Percentiles rank a stretch among this genome's conserved stretches.
Evolutionary conservation across 768 basidiomycete species (phyloP).

Genomic region (Podaxis carcinomalis): DNA sequence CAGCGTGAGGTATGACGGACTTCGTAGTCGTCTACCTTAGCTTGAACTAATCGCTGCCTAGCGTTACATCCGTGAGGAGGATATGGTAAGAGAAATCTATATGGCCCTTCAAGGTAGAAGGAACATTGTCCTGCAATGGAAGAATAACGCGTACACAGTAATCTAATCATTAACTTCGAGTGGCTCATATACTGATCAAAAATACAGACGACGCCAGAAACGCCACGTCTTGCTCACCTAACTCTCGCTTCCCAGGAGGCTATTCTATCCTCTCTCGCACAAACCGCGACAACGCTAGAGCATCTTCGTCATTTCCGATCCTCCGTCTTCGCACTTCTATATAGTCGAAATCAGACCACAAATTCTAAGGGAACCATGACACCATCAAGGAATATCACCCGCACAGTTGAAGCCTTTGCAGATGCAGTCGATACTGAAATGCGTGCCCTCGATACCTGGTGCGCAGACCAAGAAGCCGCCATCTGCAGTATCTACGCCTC

Average conservation of each 20-base stretch:
- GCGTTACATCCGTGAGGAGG: conserved; percentile 71
- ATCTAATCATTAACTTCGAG: conserved; percentile 3
- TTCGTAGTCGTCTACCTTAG: background rate
- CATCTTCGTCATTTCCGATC: conserved; percentile 61
- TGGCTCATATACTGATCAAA: background rate
- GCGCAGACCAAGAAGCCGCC: conserved; percentile 60
- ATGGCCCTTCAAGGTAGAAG: conserved; percentile 71
- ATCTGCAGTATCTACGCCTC: conserved; percentile 43
- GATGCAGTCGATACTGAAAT: conserved; percentile 67
- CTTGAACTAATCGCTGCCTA: conserved; percentile 20
- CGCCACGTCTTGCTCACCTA: conserved; percentile 63
- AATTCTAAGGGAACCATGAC: conserved; percentile 12
- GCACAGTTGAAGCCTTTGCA: conserved; percentile 78
- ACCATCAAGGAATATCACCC: conserved; percentile 29
- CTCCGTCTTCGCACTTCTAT: conserved; percentile 37
- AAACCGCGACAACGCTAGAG: conserved; percentile 54
- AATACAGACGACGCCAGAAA: conserved; percentile 40
- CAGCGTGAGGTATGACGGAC: conserved; percentile 35
- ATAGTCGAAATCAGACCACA: conserved; percentile 14
- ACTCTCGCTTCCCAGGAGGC: conserved; percentile 66
- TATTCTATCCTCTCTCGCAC: conserved; percentile 54
- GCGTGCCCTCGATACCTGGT: conserved; percentile 61
- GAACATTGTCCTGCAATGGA: conserved; percentile 50
- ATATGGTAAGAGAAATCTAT: conserved; percentile 73
- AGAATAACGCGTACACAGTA: conserved; percentile 29